Evolutionary conservation across 768 basidiomycete species (phyloP), one percentile per base, ranked within the genome.

Genomic region (Mycena vulgaris): DNA sequence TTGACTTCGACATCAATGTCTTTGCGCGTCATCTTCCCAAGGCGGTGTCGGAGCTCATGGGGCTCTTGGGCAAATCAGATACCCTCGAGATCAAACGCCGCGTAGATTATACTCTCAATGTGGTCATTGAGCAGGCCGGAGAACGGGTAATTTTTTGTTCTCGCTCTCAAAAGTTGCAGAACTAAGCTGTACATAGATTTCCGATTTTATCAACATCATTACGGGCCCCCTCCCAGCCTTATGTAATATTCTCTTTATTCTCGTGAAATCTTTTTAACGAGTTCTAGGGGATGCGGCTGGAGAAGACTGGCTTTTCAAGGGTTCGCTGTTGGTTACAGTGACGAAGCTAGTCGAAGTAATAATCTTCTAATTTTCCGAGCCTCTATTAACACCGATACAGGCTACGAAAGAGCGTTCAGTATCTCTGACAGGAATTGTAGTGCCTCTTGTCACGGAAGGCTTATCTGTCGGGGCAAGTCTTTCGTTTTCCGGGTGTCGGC

Each of bases 21-120:
- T 95, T 97, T 76, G 80, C 85, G n/a, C 94, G 93, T 4, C 93
- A 89, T 79, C 81, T 97, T 31, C 84, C 87, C 2, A 78, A 82
- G 0, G 84, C 87, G 0, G 84, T 96, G 25, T 82, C 85, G n/a
- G 89, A 92, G 60, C 84, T 96, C 1, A 84, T 95, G n/a, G 81
- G 77, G 53, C 82, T 97, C 28, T 86, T 95, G 69, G 88, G 85
- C 4, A 93, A 96, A 76, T 89, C 89, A 0, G 91, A 94, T 51
- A 89, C 91, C 3, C 82, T 91, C 25, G 95, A 96, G 76, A 93
- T 87, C 77, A 95, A 95, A 79, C 88, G 89, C 45, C 86, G 92
- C 66, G 84, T 97, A n/a, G 89, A 90, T 31, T 83, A 84, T 60
- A 89, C 89, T 55, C 79, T 97, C 59, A 93, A 91, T 68, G 85